These are phyloP conservation scores for Ogataea hybrid DNA, from an alignment of 1,139 yeast species.

Conservation along the genomic window DNA sequence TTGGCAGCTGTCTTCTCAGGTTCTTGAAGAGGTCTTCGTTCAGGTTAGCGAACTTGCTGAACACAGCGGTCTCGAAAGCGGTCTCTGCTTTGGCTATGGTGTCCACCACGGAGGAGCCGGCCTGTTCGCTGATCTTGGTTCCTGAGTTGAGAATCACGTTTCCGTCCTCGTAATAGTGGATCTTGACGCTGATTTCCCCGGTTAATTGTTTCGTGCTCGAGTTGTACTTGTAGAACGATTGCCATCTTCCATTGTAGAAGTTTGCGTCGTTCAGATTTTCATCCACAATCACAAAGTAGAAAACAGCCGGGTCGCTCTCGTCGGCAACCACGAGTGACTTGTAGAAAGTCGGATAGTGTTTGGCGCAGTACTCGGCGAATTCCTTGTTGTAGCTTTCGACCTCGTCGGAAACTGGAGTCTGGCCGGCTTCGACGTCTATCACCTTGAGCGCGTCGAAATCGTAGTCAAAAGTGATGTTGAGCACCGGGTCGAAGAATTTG, in stretches of 20 bases:
- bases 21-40: conserved; percentile 82
- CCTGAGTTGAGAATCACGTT: conserved; percentile 74
- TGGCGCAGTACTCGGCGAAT: conserved; percentile 42
- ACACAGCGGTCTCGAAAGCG: conserved; percentile 55
- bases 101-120: conserved; percentile 39
- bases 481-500: conserved; percentile 46
- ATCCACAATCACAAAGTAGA: conserved; percentile 61
- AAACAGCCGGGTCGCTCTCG: conserved; percentile 23
- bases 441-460: conserved; percentile 52
- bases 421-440: conserved; percentile 48
- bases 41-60: conserved; percentile 64
- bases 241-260: conserved; percentile 92
- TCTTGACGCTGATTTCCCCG: conserved; percentile 65
- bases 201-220: conserved; percentile 35
- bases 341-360: conserved; percentile 53
- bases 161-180: conserved; percentile 95
- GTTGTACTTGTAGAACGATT: conserved; percentile 56
- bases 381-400: conserved; percentile 30
- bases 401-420: conserved; percentile 29
- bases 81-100: conserved; percentile 61
- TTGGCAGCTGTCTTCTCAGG: conserved; percentile 87
- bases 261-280: conserved; percentile 72
- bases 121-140: conserved; percentile 36
- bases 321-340: conserved; percentile 44
- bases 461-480: conserved; percentile 54